Percentiles rank a stretch among this genome's conserved stretches.
These are phyloP conservation scores for Cornus controversa DNA, from an alignment of 148 eudicot genomes.

Conservation along the genomic window DNA sequence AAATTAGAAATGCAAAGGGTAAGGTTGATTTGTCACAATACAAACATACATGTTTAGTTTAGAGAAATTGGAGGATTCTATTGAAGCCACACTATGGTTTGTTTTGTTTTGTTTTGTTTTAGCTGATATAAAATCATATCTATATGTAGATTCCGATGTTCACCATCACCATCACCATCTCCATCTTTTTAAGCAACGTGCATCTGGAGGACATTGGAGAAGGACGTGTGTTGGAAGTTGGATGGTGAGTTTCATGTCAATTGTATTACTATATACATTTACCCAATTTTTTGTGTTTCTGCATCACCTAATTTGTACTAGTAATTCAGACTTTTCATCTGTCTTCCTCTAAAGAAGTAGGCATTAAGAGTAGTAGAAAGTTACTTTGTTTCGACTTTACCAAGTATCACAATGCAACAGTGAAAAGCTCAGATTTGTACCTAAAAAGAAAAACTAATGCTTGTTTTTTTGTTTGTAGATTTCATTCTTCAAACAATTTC, in stretches of 20 bases:
- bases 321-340: too few species aligned
- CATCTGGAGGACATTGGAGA: conserved; percentile 55
- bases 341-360: not conserved
- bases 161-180: conserved; percentile 38
- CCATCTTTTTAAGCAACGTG: conserved; percentile 43
- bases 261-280: not conserved
- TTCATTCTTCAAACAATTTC: conserved; percentile 88
- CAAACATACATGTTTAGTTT: not conserved
- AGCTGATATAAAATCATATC: not conserved
- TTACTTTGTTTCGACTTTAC: not conserved
- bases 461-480: conserved; percentile 50
- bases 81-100: not conserved
- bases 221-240: conserved; percentile 39
- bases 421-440: too few species aligned
- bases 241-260: conserved; percentile 51
- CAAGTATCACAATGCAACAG: not conserved
- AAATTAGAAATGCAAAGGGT: conserved; percentile 23
- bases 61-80: conserved; percentile 22
- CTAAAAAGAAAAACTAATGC: too few species aligned
- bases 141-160: conserved; percentile 4
- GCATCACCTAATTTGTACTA: not conserved
- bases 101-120: too few species aligned
- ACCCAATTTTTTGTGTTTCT: not conserved
- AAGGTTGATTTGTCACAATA: not conserved
- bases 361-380: not conserved